Conservation (phyloP, 2,329 filamentous ascomycete genomes). For the Colletotrichum tamarilloi region DNA sequence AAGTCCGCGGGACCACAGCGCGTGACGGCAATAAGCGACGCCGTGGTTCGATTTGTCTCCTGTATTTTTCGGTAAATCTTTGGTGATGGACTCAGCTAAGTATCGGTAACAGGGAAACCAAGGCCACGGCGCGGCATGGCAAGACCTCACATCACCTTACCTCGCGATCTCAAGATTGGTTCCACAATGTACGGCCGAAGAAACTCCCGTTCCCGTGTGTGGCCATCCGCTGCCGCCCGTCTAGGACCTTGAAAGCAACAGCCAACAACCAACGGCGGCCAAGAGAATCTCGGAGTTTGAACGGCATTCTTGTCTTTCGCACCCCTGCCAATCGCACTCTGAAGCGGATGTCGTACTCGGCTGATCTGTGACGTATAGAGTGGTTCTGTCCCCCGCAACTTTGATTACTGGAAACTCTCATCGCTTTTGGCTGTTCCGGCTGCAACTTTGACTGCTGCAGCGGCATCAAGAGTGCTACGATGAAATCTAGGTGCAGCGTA, state of each 20-base stretch:
- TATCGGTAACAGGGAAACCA: not conserved
- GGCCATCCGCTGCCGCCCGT: not conserved
- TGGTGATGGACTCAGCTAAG: no score
- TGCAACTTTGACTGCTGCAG: not conserved
- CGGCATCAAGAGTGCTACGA: not conserved
- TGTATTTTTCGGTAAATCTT: not conserved
- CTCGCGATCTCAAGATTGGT: not conserved
- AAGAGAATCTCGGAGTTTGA: not conserved
- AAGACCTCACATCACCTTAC: not conserved
- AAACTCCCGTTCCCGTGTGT: not conserved
- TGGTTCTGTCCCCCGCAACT: conserved; percentile 26
- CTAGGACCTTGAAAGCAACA: not conserved
- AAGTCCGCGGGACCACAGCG: not conserved
- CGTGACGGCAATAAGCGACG: not conserved
- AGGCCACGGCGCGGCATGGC: not conserved
- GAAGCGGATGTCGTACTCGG: conserved; percentile 7
- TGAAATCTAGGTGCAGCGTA: not conserved
- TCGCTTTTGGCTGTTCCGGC: not conserved
- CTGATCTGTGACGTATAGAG: conserved; percentile 17
- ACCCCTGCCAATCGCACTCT: conserved; percentile 8
- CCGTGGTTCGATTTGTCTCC: not conserved
- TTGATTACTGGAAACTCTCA: not conserved
- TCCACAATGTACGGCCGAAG: conserved; percentile 14
- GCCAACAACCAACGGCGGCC: not conserved
- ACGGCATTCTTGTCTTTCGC: not conserved